These are phyloP conservation scores for Apophysomyces elegans DNA, from an alignment of 371 early-diverging fungal genomes.

Conservation along the genomic window DNA sequence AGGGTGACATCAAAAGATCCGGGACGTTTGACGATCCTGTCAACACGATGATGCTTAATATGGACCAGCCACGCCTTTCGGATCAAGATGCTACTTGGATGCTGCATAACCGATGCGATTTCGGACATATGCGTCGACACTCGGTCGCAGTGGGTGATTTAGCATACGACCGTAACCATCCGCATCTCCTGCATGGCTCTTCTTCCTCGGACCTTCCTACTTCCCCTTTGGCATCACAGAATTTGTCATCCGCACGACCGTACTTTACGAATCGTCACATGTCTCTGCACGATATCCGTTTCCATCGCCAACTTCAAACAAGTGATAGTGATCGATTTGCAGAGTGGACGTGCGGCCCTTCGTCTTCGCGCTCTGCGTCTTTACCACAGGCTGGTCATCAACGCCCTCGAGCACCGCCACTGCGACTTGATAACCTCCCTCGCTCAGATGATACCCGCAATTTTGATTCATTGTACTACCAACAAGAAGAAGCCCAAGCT, in stretches of 20 bases:
- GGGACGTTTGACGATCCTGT: neutral
- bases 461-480: conserved; percentile 10
- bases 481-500: conserved; percentile 12
- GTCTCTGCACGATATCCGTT: conserved; percentile 14
- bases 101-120: conserved; percentile 9
- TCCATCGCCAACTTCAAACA: conserved; percentile 9
- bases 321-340: neutral
- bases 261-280: conserved; percentile 17
- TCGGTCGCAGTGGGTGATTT: conserved; percentile 20
- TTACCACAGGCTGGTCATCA: conserved; percentile 8
- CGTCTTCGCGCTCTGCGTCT: conserved; percentile 7
- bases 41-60: neutral
- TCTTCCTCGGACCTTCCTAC: neutral
- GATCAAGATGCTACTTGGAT: conserved; percentile 5
- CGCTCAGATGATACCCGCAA: conserved; percentile 6
- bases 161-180: conserved; percentile 7
- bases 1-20: conserved; percentile 4
- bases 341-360: neutral
- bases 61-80: conserved; percentile 1
- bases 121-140: conserved; percentile 14
- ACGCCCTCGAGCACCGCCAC: conserved; percentile 12
- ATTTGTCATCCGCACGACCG: neutral
- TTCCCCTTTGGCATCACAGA: neutral
- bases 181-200: conserved; percentile 9
- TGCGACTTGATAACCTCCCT: conserved; percentile 12